Percentiles rank a stretch among this genome's conserved stretches.
These are phyloP conservation scores for Candida coquimbonensis DNA, from an alignment of 805 yeast species.

Conservation along the genomic window DNA sequence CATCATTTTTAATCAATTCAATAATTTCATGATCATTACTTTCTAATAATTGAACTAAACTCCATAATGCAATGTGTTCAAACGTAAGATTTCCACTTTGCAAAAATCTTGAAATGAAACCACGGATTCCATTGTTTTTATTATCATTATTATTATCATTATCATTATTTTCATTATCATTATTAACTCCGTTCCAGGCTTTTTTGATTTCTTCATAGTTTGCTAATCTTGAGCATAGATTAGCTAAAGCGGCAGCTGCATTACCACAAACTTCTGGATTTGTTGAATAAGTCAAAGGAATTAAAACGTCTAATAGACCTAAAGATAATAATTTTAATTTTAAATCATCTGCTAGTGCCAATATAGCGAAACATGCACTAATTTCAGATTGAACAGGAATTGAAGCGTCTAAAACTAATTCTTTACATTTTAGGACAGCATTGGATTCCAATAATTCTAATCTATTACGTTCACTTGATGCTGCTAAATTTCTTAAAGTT, in stretches of 20 bases:
- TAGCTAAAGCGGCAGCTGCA: conserved; percentile 97
- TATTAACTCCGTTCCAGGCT: conserved; percentile 50
- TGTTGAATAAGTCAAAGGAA: conserved; percentile 82
- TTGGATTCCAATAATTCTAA: conserved; percentile 89
- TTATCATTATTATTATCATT: conserved; percentile 33
- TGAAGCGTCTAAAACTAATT: conserved; percentile 78
- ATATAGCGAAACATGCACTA: conserved; percentile 93
- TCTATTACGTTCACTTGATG: conserved; percentile 89
- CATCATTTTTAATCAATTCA: conserved; percentile 37
- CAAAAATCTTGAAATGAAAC: conserved; percentile 75
- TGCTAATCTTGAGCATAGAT: conserved; percentile 82
- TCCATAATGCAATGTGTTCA: conserved; percentile 98
- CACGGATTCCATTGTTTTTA: conserved; percentile 68
- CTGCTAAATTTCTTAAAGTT: conserved; percentile 91
- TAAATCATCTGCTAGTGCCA: conserved; percentile 93
- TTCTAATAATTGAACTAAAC: conserved; percentile 86
- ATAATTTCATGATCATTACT: conserved; percentile 62
- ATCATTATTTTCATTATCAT: conserved; percentile 47
- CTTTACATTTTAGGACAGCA: conserved; percentile 89
- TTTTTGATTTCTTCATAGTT: conserved; percentile 74
- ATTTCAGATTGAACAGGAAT: conserved; percentile 92
- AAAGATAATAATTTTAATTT: conserved; percentile 77
- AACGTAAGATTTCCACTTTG: conserved; percentile 84
- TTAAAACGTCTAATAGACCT: conserved; percentile 79
- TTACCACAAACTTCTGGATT: conserved; percentile 97